Conservation (phyloP, 225 moss, liverwort and hornwort species). For the Neckera pumila region DNA sequence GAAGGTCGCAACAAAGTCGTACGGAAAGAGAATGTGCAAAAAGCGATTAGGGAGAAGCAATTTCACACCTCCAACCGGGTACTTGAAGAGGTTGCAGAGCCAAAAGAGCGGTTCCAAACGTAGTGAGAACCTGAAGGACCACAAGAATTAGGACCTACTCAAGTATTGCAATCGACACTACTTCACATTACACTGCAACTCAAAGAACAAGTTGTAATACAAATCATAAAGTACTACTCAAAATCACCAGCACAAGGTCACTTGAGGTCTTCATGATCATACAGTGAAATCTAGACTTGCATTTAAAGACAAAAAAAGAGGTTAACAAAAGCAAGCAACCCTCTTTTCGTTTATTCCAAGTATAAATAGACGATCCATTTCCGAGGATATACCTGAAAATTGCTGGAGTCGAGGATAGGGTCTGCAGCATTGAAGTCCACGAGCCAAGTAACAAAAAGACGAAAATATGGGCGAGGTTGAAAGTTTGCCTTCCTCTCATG, state of each 20-base stretch:
- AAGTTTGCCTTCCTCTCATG: conserved; percentile 77
- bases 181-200: background rate
- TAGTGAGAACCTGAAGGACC: conserved; percentile 64
- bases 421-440: conserved; percentile 95
- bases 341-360: background rate
- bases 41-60: background rate
- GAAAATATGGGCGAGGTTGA: conserved; percentile 91
- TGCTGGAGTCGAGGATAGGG: conserved; percentile 81
- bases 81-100: conserved; percentile 90
- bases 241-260: background rate
- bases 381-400: conserved; percentile 60
- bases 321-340: background rate
- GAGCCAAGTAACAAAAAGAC: conserved; percentile 98
- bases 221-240: background rate
- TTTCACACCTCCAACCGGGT: conserved; percentile 86
- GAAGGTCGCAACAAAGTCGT: background rate
- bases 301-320: background rate
- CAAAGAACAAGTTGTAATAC: background rate
- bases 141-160: background rate
- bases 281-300: background rate
- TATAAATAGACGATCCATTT: background rate
- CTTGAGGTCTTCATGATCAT: background rate
- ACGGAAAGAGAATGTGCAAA: background rate
- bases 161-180: background rate
- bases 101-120: conserved; percentile 81